phyloP scores from a whole-genome alignment of 2,329 filamentous ascomycete genomes.

The Stagonosporopsis tanaceti region DNA sequence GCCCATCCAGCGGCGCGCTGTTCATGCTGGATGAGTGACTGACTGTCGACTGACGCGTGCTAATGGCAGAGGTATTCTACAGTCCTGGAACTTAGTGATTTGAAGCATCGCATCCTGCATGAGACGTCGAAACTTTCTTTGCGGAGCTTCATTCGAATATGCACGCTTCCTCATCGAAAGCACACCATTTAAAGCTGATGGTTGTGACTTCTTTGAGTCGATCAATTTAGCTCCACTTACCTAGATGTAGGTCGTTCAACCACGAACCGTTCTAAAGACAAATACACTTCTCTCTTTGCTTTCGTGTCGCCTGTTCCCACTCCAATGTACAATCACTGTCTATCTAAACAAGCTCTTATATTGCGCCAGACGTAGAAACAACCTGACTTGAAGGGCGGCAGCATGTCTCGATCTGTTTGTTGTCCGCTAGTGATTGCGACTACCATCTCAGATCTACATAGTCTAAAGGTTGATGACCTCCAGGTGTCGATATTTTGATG shows the following conservation, averaged over 20 bases:
- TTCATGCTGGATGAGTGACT: constrained; percentile 1
- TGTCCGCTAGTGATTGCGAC: too few species aligned
- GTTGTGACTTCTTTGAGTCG: background rate
- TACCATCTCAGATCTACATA: too few species aligned
- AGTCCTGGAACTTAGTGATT: too few species aligned
- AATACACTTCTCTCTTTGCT: background rate
- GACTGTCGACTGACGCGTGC: background rate
- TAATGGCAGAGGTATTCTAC: background rate
- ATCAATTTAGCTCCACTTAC: background rate
- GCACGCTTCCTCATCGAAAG: background rate
- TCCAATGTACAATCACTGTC: background rate
- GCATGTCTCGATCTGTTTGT: too few species aligned
- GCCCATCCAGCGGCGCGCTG: constrained; percentile 8
- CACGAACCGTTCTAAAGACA: background rate
- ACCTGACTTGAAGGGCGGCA: too few species aligned
- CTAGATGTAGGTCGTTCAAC: background rate
- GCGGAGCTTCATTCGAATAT: background rate
- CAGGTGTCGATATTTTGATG: background rate
- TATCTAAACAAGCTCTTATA: background rate
- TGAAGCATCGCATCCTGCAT: too few species aligned
- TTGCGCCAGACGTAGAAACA: too few species aligned
- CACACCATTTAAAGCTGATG: background rate
- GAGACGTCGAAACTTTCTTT: too few species aligned
- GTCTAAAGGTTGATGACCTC: too few species aligned
- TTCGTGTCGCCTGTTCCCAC: background rate